Evolutionary conservation across 1,139 yeast species (phyloP).

Genomic region (Taphrina pruni): DNA sequence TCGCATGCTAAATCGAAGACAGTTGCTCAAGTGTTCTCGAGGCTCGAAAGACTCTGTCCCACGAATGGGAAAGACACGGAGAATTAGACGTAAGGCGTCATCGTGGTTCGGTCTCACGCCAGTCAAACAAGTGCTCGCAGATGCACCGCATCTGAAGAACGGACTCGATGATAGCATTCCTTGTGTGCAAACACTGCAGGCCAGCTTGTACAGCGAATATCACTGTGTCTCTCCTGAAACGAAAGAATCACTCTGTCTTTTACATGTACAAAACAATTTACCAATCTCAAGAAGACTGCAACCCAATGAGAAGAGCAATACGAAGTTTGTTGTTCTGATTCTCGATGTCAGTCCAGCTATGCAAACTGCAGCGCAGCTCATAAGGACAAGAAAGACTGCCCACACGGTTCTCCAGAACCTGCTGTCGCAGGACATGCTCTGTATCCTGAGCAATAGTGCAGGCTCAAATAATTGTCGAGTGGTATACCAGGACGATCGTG

Average conservation of each 20-base stretch:
- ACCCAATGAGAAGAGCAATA: too few relatives aligned
- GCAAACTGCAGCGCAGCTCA: background rate
- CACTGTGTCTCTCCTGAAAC: background rate
- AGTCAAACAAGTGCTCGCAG: background rate
- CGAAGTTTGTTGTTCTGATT: background rate
- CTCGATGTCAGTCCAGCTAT: background rate
- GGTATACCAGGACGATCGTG: background rate
- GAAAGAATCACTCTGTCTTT: background rate
- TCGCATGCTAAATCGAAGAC: background rate
- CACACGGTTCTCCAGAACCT: background rate
- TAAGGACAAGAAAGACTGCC: background rate
- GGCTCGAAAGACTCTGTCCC: background rate
- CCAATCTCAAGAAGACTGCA: background rate
- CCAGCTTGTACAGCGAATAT: slow-evolving; percentile 1
- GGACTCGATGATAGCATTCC: background rate
- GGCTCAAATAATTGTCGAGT: background rate
- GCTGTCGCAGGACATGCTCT: background rate
- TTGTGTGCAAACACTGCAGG: background rate
- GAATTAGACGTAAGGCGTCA: slow-evolving; percentile 4
- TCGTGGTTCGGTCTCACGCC: slow-evolving; percentile 15
- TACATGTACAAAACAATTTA: background rate
- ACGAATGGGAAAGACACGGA: background rate
- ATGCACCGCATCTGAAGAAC: background rate
- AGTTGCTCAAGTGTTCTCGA: background rate
- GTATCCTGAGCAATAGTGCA: background rate